Evolutionary conservation across 1,139 yeast species (phyloP).

Genomic region (Pichia sp.): DNA sequence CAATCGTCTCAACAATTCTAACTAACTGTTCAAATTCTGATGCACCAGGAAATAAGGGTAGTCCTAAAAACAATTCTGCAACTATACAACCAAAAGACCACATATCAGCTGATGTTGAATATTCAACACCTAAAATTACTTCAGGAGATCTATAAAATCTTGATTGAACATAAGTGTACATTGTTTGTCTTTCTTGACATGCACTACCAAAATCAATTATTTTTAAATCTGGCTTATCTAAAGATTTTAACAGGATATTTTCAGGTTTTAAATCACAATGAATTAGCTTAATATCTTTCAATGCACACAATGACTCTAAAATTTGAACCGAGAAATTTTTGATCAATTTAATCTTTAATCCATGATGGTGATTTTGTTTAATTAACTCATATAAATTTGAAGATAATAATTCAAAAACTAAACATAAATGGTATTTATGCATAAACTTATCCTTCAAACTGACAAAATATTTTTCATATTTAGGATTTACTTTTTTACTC

Average conservation of each 20-base stretch:
- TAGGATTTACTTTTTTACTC: constrained; percentile 63
- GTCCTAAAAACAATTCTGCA: constrained; percentile 86
- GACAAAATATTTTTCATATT: constrained; percentile 67
- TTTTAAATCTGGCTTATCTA: constrained; percentile 83
- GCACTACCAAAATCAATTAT: constrained; percentile 97
- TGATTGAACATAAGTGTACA: constrained; percentile 92
- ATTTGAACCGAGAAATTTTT: constrained; percentile 74
- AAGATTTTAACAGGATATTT: constrained; percentile 72
- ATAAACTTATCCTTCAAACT: constrained; percentile 81
- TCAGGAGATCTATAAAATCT: constrained; percentile 96
- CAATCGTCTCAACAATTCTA: constrained; percentile 77
- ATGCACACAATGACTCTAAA: constrained; percentile 68
- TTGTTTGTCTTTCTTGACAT: constrained; percentile 83
- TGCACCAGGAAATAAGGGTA: constrained; percentile 92
- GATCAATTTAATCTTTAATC: constrained; percentile 75
- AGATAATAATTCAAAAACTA: constrained; percentile 85
- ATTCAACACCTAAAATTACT: constrained; percentile 84
- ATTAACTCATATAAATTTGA: constrained; percentile 85
- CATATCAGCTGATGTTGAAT: constrained; percentile 90
- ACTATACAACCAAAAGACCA: constrained; percentile 98
- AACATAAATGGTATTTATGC: constrained; percentile 87
- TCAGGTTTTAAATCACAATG: constrained; percentile 98
- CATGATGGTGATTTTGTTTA: constrained; percentile 91
- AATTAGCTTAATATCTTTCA: constrained; percentile 78
- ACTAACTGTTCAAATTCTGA: constrained; percentile 88